phyloP scores from a whole-genome alignment of 768 basidiomycete genomes.

The Suillus spraguei region DNA sequence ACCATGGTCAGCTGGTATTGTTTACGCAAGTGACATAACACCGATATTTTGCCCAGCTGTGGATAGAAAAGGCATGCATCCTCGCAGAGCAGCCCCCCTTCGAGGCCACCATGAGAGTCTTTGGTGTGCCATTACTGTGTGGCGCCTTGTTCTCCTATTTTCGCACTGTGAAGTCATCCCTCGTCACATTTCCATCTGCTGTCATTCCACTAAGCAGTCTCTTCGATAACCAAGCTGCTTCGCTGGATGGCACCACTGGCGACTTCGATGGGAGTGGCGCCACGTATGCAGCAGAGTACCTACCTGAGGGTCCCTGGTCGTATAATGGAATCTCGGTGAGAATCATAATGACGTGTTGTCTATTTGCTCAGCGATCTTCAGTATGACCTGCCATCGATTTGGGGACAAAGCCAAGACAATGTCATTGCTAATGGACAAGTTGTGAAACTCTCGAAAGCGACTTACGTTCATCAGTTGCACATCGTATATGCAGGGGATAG shows the following conservation, averaged over 20 bases:
- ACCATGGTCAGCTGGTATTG: constrained; percentile 20
- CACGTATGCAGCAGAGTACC: constrained; percentile 43
- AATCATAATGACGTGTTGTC: not conserved
- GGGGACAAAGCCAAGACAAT: constrained; percentile 48
- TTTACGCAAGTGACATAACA: not conserved
- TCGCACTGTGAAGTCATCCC: constrained; percentile 13
- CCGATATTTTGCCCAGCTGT: constrained; percentile 13
- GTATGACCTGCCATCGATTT: constrained; percentile 45
- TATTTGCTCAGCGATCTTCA: constrained; percentile 19
- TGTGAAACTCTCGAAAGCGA: constrained; percentile 34
- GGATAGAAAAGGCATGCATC: constrained; percentile 18
- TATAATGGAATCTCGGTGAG: constrained; percentile 43
- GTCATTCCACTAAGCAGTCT: constrained; percentile 32
- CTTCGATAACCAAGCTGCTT: constrained; percentile 48
- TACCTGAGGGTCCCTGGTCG: constrained; percentile 41
- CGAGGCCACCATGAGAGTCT: constrained; percentile 17
- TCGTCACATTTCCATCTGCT: constrained; percentile 35
- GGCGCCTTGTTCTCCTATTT: constrained; percentile 24
- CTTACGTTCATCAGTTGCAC: constrained; percentile 48
- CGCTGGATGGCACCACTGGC: constrained; percentile 37
- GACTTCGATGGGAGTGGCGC: constrained; percentile 42
- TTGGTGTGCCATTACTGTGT: constrained; percentile 27
- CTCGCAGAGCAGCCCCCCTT: constrained; percentile 7
- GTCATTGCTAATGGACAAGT: constrained; percentile 46
- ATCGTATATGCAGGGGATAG: constrained; percentile 50